These are phyloP conservation scores for Epichloe sp. DNA, from an alignment of 2,329 filamentous ascomycete genomes.

Conservation along the genomic window DNA sequence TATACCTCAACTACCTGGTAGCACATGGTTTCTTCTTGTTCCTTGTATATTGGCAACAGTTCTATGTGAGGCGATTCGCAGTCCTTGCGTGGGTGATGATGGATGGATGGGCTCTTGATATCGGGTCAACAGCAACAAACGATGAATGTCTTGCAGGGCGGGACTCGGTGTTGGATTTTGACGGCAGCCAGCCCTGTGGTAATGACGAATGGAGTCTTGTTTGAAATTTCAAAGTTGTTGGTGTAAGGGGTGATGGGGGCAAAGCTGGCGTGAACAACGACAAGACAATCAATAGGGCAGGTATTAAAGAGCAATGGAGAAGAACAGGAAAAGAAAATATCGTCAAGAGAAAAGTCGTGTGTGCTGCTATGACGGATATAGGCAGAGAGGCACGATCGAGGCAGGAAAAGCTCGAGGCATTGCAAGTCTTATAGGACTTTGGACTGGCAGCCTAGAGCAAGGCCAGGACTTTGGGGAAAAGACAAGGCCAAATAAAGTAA, in stretches of 20 bases:
- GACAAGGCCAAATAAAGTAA: not conserved
- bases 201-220: not conserved
- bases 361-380: constrained; percentile 8
- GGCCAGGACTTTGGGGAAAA: not conserved
- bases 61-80: not conserved
- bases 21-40: constrained; percentile 49
- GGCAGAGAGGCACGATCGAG: constrained; percentile 14
- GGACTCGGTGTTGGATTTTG: not conserved
- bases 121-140: not conserved
- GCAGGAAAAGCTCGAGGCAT: constrained; percentile 27
- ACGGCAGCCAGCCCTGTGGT: not conserved
- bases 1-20: constrained; percentile 78
- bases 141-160: not conserved
- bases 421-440: constrained; percentile 39
- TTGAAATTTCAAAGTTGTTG: not conserved
- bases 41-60: not conserved
- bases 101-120: not conserved
- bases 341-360: constrained; percentile 7
- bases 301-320: constrained; percentile 3
- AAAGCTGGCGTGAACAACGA: not conserved
- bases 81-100: not conserved
- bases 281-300: constrained; percentile 2
- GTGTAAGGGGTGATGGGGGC: not conserved
- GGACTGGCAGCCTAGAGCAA: constrained; percentile 5
- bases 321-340: constrained; percentile 7